phyloP scores from a whole-genome alignment of 1,139 yeast genomes.

The Taphrina populina region DNA sequence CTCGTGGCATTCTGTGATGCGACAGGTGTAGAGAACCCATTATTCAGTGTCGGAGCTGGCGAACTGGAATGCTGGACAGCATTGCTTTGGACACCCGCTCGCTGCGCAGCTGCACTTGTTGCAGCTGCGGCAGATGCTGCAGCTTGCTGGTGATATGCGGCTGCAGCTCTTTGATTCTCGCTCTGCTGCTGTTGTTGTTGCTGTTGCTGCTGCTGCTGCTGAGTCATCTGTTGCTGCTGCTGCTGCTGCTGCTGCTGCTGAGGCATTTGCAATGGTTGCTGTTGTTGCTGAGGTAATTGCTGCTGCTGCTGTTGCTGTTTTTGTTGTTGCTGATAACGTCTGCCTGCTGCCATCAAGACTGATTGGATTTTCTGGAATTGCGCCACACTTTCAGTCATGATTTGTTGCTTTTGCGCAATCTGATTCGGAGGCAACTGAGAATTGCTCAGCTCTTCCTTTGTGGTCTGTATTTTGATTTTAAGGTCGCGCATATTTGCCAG shows the following conservation, averaged over 20 bases:
- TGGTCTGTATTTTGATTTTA: constrained; percentile 29
- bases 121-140: constrained; percentile 10
- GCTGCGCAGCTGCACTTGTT: constrained; percentile 3
- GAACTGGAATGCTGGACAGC: constrained; percentile 1
- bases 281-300: neutral
- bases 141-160: neutral
- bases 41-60: neutral
- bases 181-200: too few species aligned
- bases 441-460: constrained; percentile 17
- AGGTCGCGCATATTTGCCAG: constrained; percentile 22
- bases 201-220: constrained; percentile 4
- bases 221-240: constrained; percentile 1
- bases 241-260: neutral
- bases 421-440: constrained; percentile 23
- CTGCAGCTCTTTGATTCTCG: too few species aligned
- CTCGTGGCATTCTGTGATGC: constrained; percentile 8
- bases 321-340: constrained; percentile 32
- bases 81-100: neutral
- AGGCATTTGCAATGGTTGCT: neutral
- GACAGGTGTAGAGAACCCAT: neutral
- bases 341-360: constrained; percentile 15
- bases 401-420: constrained; percentile 34
- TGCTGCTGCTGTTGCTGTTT: neutral
- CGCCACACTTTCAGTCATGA: constrained; percentile 33
- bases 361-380: constrained; percentile 34